phyloP scores from a whole-genome alignment of 73 alveolate species.

The Diophrys appendiculata region DNA sequence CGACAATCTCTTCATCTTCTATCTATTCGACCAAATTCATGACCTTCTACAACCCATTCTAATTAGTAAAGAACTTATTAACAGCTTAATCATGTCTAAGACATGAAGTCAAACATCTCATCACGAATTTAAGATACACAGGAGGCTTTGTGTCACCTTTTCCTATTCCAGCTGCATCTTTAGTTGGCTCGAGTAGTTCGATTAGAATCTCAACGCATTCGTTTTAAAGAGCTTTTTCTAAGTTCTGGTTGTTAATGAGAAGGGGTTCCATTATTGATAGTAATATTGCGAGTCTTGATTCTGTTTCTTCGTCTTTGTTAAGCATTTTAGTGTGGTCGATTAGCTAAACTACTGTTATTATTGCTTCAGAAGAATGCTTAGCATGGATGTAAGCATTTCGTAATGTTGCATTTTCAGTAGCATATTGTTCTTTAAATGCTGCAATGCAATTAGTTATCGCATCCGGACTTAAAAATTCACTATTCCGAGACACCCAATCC shows the following conservation, averaged over 20 bases:
- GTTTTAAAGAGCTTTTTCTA: constrained; percentile 7
- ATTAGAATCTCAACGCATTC: constrained; percentile 21
- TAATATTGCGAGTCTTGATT: constrained; percentile 34
- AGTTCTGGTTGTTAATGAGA: constrained; percentile 41
- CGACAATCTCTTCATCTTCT: constrained; percentile 57
- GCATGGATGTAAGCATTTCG: constrained; percentile 24
- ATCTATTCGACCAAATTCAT: constrained; percentile 3
- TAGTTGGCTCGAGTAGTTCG: not conserved
- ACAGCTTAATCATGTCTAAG: constrained; percentile 27
- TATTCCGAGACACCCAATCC: constrained; percentile 34
- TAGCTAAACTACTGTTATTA: not conserved
- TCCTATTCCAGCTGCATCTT: not conserved
- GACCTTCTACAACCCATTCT: constrained; percentile 6
- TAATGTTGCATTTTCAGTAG: constrained; percentile 1
- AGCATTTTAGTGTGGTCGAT: not conserved
- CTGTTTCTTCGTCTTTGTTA: constrained; percentile 19
- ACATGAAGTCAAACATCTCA: constrained; percentile 54
- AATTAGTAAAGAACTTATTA: not conserved
- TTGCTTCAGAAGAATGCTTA: constrained; percentile 12
- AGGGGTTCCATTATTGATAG: constrained; percentile 47
- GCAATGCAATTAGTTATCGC: constrained; percentile 27
- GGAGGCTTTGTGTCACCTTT: not conserved
- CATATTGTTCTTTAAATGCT: constrained; percentile 37
- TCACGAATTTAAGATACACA: constrained; percentile 25
- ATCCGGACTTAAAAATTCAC: constrained; percentile 26